Percentiles rank a stretch among this genome's conserved stretches.
Conservation (phyloP, 176 grass and related monocot genomes). For the Puccinellia tenuiflora region DNA sequence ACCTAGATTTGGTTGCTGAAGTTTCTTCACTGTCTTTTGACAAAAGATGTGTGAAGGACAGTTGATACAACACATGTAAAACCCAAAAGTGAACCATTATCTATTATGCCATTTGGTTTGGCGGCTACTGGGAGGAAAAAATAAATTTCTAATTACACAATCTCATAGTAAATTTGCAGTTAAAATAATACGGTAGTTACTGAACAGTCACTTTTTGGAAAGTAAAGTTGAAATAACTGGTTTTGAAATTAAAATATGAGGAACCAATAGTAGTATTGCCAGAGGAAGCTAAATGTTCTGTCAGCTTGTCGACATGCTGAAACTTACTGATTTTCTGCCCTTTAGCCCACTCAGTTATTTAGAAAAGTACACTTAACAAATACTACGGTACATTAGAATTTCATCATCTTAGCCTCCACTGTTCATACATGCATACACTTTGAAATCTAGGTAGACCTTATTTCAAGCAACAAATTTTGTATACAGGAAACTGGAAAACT, state of each 20-base stretch:
- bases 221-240: neutral
- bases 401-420: neutral
- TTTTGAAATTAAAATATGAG: neutral
- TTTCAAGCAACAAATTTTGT: neutral
- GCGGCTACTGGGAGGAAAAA: neutral
- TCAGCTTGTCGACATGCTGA: too few relatives aligned
- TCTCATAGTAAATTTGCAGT: neutral
- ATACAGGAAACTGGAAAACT: neutral
- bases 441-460: neutral
- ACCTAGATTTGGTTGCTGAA: neutral
- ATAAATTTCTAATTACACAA: neutral
- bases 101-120: neutral
- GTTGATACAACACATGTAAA: neutral
- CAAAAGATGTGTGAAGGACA: neutral
- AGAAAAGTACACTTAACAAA: neutral
- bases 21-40: neutral
- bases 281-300: neutral
- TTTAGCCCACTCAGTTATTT: neutral
- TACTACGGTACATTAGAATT: neutral
- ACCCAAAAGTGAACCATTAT: neutral
- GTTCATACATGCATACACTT: neutral
- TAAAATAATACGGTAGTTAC: neutral
- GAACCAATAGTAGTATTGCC: neutral
- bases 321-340: neutral
- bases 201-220: neutral